Evolutionary conservation across 2,329 filamentous ascomycete genomes (phyloP).

Genomic region (Aspergillus glaucus): DNA sequence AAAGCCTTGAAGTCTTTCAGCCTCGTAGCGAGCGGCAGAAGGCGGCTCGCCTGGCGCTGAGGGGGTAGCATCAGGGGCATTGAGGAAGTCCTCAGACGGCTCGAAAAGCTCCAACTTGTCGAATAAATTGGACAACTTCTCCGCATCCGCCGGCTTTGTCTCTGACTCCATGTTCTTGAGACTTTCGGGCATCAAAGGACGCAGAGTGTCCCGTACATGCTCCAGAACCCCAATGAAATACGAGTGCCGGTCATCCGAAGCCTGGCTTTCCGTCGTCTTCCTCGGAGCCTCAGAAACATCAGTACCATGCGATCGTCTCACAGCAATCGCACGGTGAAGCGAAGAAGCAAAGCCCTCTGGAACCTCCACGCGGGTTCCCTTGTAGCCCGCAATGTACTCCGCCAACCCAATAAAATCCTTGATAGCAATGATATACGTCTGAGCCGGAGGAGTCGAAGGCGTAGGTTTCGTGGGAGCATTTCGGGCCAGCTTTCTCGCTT

Average conservation of each 20-base stretch:
- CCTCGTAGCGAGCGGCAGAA: constrained; percentile 23
- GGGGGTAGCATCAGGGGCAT: constrained; percentile 24
- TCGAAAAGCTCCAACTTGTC: not conserved
- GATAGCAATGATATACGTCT: constrained; percentile 6
- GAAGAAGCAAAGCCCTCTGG: constrained; percentile 1
- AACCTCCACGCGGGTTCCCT: constrained; percentile 2
- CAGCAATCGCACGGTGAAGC: constrained; percentile 7
- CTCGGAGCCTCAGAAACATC: not conserved
- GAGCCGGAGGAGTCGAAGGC: not conserved
- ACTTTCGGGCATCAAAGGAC: constrained; percentile 1
- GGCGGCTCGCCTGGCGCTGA: not conserved
- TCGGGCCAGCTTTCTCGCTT: constrained; percentile 4
- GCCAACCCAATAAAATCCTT: constrained; percentile 9
- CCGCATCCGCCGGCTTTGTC: not conserved
- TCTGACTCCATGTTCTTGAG: not conserved
- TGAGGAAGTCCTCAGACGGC: constrained; percentile 24
- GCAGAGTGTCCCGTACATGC: constrained; percentile 2
- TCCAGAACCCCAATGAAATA: constrained; percentile 9
- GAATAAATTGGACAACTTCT: not conserved
- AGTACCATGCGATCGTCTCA: constrained; percentile 1
- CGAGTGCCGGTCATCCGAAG: constrained; percentile 2
- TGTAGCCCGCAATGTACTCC: constrained; percentile 4
- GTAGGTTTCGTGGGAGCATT: not conserved
- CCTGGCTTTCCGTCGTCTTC: not conserved
- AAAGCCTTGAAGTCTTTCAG: constrained; percentile 25